Percentiles rank a stretch among this genome's conserved stretches.
phyloP scores from a whole-genome alignment of 176 grass and related monocot genomes.

The Raddia guianensis region DNA sequence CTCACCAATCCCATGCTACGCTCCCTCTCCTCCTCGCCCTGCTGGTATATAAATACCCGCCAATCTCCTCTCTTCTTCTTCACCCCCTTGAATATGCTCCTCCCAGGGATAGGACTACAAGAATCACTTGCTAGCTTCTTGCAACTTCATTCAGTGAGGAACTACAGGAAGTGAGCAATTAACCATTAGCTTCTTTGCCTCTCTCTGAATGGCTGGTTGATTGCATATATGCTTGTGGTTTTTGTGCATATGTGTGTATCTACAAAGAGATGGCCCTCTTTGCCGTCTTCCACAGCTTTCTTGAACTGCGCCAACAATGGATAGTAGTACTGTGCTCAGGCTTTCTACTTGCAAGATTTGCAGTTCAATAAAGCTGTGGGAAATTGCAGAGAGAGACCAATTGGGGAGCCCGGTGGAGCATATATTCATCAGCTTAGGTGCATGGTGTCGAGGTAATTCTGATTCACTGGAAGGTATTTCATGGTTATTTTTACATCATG shows the following conservation, averaged over 20 bases:
- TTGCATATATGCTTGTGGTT: not conserved
- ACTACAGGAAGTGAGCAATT: not conserved
- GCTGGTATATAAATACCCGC: slow-evolving; percentile 71
- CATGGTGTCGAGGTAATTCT: not conserved
- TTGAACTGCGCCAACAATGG: slow-evolving; percentile 82
- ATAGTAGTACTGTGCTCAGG: not conserved
- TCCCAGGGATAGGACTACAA: not conserved
- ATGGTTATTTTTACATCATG: not conserved
- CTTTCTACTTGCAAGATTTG: slow-evolving; percentile 38
- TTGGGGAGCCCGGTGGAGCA: slow-evolving; percentile 3
- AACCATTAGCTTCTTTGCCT: not conserved
- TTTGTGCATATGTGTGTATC: not conserved
- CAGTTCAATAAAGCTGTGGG: slow-evolving; percentile 99
- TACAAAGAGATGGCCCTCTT: slow-evolving; percentile 61
- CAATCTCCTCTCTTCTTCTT: slow-evolving; percentile 39
- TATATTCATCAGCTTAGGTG: slow-evolving; percentile 1
- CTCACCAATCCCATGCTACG: slow-evolving; percentile 46
- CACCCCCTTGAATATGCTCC: not conserved
- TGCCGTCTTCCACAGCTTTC: slow-evolving; percentile 99
- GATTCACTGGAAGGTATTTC: not conserved
- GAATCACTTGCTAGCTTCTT: not conserved
- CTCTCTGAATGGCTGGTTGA: not conserved
- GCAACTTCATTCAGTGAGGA: not conserved
- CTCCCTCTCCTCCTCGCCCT: slow-evolving; percentile 19
- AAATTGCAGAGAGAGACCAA: slow-evolving; percentile 77